Evolutionary conservation across 768 basidiomycete genomes (phyloP).

Genomic region (Suillus brevipes): DNA sequence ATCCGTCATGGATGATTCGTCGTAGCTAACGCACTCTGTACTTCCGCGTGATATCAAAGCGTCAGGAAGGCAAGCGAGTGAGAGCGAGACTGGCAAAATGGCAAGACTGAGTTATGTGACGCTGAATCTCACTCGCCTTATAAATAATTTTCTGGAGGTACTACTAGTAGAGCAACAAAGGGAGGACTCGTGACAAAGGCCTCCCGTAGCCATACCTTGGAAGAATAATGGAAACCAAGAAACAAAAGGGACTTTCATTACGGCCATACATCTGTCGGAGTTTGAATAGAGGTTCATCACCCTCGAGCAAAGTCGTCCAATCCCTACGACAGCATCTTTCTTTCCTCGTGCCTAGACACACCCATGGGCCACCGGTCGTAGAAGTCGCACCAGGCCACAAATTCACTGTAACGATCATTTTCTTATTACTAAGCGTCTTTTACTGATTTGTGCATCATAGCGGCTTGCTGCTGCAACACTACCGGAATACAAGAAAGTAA

Average conservation of each 20-base stretch:
- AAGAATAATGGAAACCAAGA: neutral
- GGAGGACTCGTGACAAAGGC: neutral
- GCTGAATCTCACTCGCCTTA: neutral
- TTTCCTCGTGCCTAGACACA: neutral
- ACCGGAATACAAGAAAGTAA: no score
- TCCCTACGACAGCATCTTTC: neutral
- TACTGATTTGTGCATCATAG: neutral
- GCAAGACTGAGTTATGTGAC: neutral
- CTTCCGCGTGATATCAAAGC: neutral
- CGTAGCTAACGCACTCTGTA: neutral
- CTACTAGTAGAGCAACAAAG: neutral
- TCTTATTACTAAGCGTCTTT: neutral
- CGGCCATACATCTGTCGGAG: neutral
- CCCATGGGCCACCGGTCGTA: neutral
- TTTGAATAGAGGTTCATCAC: neutral
- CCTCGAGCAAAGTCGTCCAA: neutral
- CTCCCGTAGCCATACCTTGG: neutral
- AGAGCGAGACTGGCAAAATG: neutral
- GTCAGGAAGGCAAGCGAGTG: neutral
- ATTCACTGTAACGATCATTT: neutral
- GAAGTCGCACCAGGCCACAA: neutral
- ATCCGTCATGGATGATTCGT: neutral
- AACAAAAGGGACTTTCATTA: neutral
- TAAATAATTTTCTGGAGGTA: neutral
- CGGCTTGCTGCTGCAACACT: no score